These are phyloP conservation scores for Polyrhizophydium stewartii DNA, from an alignment of 371 early-diverging fungal species.

Conservation along the genomic window DNA sequence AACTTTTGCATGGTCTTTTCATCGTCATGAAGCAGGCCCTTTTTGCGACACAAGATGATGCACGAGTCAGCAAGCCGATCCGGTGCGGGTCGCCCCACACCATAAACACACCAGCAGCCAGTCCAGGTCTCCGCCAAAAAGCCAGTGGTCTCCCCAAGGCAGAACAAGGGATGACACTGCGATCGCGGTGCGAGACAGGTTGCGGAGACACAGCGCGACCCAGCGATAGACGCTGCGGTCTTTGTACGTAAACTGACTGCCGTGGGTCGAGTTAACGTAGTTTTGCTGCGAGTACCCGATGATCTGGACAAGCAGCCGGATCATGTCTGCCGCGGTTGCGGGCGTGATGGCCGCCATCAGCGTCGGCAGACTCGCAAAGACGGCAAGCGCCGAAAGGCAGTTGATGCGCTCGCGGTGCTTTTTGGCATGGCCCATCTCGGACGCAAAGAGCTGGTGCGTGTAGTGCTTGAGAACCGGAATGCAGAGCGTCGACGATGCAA, in stretches of 20 bases:
- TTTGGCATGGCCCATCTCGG: conserved; percentile 5
- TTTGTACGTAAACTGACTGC: conserved; percentile 24
- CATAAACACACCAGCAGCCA: conserved; percentile 13
- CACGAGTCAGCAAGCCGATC: not conserved
- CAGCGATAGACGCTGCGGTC: conserved; percentile 25
- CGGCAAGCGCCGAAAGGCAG: conserved; percentile 12
- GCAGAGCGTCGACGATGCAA: conserved; percentile 4
- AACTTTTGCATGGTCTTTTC: conserved; percentile 23
- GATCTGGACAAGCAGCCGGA: conserved; percentile 21
- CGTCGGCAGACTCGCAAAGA: conserved; percentile 7
- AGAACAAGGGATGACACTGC: not conserved
- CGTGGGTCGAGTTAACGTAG: conserved; percentile 13
- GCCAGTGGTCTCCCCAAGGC: conserved; percentile 30
- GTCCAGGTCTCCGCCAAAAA: conserved; percentile 21
- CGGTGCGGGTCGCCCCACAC: not conserved
- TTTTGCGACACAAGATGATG: not conserved
- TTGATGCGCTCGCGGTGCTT: conserved; percentile 10
- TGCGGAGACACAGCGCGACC: conserved; percentile 17
- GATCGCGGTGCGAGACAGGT: conserved; percentile 17
- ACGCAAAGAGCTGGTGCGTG: conserved; percentile 16
- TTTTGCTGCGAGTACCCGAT: conserved; percentile 24
- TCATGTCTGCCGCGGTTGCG: not conserved
- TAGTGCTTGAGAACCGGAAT: conserved; percentile 11
- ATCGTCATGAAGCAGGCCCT: conserved; percentile 25
- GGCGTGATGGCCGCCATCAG: conserved; percentile 3